Evolutionary conservation across 768 basidiomycete species (phyloP).

Genomic region (Rhizopogon sp.): DNA sequence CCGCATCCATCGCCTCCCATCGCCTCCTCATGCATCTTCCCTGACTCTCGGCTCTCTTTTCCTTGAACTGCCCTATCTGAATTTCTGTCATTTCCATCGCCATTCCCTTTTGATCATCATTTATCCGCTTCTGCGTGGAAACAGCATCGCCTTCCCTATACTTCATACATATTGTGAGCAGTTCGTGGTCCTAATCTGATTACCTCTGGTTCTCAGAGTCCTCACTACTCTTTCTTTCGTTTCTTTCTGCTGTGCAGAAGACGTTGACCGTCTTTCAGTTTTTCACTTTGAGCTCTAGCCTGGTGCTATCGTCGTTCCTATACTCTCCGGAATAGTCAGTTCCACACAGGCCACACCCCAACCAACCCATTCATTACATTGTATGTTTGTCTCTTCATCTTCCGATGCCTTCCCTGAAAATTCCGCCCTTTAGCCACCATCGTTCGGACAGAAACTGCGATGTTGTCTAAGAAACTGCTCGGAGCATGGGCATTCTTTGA

Average conservation of each 20-base stretch:
- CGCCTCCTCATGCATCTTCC: neutral
- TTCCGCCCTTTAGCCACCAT: constrained; percentile 1
- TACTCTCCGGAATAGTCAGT: constrained; percentile 51
- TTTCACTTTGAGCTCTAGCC: constrained; percentile 32
- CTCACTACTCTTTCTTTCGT: constrained; percentile 1
- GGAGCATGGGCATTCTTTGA: constrained; percentile 71
- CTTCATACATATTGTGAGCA: constrained; percentile 3
- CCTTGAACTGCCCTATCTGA: neutral
- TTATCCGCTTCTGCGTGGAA: neutral
- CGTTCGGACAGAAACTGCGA: constrained; percentile 22
- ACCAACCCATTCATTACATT: constrained; percentile 7
- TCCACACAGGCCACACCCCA: constrained; percentile 6
- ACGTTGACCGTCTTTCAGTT: constrained; percentile 63
- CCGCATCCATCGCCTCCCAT: neutral
- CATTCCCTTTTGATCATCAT: constrained; percentile 1
- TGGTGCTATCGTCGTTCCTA: constrained; percentile 33
- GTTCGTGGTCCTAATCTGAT: no score
- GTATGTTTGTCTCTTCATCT: neutral
- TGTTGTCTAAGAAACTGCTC: constrained; percentile 72
- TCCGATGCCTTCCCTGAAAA: neutral
- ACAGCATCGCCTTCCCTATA: neutral
- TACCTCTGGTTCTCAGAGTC: neutral
- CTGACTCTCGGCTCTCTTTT: neutral
- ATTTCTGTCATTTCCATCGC: neutral
- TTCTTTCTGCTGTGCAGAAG: constrained; percentile 41